Conservation (phyloP, 2,329 filamentous ascomycete genomes). For the Paraphaeosphaeria minitans region DNA sequence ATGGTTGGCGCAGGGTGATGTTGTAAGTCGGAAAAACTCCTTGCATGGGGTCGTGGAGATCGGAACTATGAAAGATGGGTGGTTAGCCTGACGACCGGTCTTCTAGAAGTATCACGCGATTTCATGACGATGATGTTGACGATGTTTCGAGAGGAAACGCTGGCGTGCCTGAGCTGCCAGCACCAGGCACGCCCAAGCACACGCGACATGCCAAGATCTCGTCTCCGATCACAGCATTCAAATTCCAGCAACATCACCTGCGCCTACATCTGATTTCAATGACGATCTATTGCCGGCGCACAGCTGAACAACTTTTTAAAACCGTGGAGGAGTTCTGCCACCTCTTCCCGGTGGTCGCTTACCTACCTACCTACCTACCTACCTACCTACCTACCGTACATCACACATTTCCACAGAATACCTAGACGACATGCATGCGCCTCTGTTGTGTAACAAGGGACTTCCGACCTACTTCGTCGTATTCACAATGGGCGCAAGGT, state of each 20-base stretch:
- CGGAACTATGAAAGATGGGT: too few relatives aligned
- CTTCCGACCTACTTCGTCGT: neutral
- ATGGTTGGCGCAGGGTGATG: neutral
- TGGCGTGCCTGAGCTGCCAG: slow-evolving; percentile 4
- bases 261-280: neutral
- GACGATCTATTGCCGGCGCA: neutral
- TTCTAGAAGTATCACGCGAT: slow-evolving; percentile 6
- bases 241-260: neutral
- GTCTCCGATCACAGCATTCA: neutral
- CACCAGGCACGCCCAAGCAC: neutral
- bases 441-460: neutral
- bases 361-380: too few relatives aligned
- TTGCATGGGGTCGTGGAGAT: too few relatives aligned
- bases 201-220: neutral
- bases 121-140: neutral
- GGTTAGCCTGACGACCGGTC: neutral
- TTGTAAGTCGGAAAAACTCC: neutral
- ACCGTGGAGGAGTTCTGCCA: neutral
- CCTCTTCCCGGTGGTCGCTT: neutral
- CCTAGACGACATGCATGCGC: neutral
- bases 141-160: slow-evolving; percentile 9
- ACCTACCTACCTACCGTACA: too few relatives aligned
- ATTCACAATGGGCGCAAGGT: neutral
- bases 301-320: too few relatives aligned
- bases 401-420: neutral